Percentiles rank a stretch among this genome's conserved stretches.
These are phyloP conservation scores for Boletus vermiculosoides DNA, from an alignment of 768 basidiomycete genomes.

Conservation along the genomic window DNA sequence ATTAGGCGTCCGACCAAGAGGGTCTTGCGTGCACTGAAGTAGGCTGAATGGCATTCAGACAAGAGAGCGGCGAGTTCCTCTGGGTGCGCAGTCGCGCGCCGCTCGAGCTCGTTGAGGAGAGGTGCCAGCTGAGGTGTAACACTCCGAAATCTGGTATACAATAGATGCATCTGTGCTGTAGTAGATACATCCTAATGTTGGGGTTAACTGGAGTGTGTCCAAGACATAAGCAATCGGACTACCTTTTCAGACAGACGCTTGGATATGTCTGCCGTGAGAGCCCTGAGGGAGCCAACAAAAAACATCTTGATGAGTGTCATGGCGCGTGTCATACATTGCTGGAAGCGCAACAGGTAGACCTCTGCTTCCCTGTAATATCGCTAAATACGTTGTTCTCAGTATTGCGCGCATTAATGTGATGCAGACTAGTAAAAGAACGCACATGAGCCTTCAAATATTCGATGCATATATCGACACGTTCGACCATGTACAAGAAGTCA, in stretches of 20 bases:
- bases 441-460: conserved; percentile 87
- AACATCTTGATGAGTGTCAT: conserved; percentile 99
- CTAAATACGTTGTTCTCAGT: conserved; percentile 39
- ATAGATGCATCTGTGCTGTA: conserved; percentile 77
- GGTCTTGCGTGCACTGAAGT: conserved; percentile 69
- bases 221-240: neutral
- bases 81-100: conserved; percentile 70
- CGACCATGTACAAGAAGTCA: conserved; percentile 95
- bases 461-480: conserved; percentile 91
- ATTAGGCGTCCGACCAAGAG: conserved; percentile 72
- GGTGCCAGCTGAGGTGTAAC: conserved; percentile 72
- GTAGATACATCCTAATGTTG: conserved; percentile 64
- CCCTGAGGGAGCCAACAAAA: conserved; percentile 82
- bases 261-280: conserved; percentile 74
- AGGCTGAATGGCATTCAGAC: conserved; percentile 84
- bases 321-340: conserved; percentile 96
- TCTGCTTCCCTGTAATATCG: conserved; percentile 91
- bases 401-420: neutral
- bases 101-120: conserved; percentile 82
- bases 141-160: conserved; percentile 85
- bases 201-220: neutral
- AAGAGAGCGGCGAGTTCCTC: conserved; percentile 82
- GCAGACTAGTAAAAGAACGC: conserved; percentile 30
- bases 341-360: conserved; percentile 92
- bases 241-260: conserved; percentile 78